Base-by-base conservation (phyloP, 345 rosid genomes). In the Toxicodendron radicans region DNA sequence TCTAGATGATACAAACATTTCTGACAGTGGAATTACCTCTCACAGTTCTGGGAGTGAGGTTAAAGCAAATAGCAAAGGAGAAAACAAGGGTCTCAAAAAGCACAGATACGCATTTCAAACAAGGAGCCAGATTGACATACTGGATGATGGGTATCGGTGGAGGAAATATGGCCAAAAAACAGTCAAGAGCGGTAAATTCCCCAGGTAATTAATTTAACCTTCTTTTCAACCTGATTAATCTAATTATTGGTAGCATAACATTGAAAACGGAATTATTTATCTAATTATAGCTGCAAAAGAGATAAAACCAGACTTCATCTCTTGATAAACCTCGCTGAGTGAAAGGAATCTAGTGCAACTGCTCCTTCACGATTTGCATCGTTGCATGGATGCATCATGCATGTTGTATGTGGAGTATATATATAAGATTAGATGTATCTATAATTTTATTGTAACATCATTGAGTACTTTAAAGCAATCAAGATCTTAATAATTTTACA, bases 141-240 rank as follows among this genome's bases (percentile, higher is more conserved):
- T 85, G 7, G 88, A 85, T 77, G 86, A 85, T 79, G 86, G 88
- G 0, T 85, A 85, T 75, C 70, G 88, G 48, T 85, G 88, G 86
- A 83, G 88, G 76, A 82, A 85, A 76, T 81, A 85, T 70, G 88
- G 88, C 0, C 88, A 85, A 41, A 85, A 85, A 67, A 71, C 58
- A 0, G 86, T 85, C 0, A 85, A 85, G 77, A 73, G 79, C 53
- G 66, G 66, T 21, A 85, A 72, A 35, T 85, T 80, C 64, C 88
- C 88, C 4, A 83, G 88, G 88, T 85, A 16, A 74, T 41, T 38
- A 38, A 5, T 6, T 38, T 7, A 43, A 30, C 23, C 16, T 38
- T 14, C 7, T 14, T 51, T 16, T 12, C 4, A 35, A 4, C 16
- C 0, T 51, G 12, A 6, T 14, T 51, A 51, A 16, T 51, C 54